Evolutionary conservation across 495 filamentous ascomycete genomes (phyloP).

Genomic region (Penicilliopsis zonata): DNA sequence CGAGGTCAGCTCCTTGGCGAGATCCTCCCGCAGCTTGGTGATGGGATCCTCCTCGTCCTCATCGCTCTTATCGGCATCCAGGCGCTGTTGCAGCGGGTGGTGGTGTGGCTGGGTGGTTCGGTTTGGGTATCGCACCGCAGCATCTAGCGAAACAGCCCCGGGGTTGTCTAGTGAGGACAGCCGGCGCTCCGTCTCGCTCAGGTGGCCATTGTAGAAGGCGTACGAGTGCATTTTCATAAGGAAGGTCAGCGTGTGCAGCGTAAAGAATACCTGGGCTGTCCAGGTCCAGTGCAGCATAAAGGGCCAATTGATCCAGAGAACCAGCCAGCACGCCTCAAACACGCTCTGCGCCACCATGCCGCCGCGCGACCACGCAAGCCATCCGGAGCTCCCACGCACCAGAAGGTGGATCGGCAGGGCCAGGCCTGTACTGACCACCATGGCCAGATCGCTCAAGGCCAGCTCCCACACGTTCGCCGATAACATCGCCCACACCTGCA

Average conservation of each 20-base stretch:
- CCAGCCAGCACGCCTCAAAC: conserved; percentile 68
- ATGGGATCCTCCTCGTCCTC: conserved; percentile 38
- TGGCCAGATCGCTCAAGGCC: conserved; percentile 67
- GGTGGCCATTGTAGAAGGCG: conserved; percentile 93
- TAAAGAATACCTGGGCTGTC: conserved; percentile 92
- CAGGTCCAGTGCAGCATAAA: conserved; percentile 84
- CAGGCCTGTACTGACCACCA: conserved; percentile 65
- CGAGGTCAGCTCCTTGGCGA: conserved; percentile 82
- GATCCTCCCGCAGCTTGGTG: conserved; percentile 62
- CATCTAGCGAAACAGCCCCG: conserved; percentile 50
- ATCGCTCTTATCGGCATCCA: conserved; percentile 13
- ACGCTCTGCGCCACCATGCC: conserved; percentile 75
- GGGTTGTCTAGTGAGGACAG: conserved; percentile 71
- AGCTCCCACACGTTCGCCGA: conserved; percentile 80
- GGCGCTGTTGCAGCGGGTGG: conserved; percentile 21
- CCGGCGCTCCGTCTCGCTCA: conserved; percentile 73
- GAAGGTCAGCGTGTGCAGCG: conserved; percentile 77
- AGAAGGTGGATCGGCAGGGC: conserved; percentile 64
- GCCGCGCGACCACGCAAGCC: conserved; percentile 58
- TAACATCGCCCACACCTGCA: conserved; percentile 79
- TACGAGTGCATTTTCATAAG: conserved; percentile 99
- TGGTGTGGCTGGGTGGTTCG: conserved; percentile 44
- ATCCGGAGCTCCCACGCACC: conserved; percentile 40
- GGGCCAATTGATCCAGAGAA: conserved; percentile 75
- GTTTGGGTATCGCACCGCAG: conserved; percentile 67